phyloP scores from a whole-genome alignment of 2,329 filamentous ascomycete genomes.

The Hypoxylon sp. region DNA sequence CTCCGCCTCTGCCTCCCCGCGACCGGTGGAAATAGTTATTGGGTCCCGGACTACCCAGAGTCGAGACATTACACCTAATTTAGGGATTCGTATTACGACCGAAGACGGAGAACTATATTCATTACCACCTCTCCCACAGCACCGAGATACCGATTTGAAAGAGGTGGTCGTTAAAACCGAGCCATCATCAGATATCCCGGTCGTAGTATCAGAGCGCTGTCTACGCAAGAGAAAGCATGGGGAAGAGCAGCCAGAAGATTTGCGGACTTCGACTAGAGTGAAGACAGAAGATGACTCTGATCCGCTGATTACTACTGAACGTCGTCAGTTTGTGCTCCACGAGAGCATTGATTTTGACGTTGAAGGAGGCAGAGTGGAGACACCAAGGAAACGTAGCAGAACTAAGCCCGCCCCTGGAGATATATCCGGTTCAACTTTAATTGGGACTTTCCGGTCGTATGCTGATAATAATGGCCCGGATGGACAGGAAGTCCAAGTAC shows the following conservation, averaged over 20 bases:
- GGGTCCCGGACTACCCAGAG: neutral
- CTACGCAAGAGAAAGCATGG: conserved; percentile 64
- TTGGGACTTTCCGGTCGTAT: neutral
- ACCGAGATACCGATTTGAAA: neutral
- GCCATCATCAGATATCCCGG: conserved; percentile 66
- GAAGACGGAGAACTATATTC: conserved; percentile 33
- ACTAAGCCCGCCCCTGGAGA: conserved; percentile 28
- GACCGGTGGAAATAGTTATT: neutral
- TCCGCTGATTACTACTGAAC: conserved; percentile 49
- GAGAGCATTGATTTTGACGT: conserved; percentile 75
- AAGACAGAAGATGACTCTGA: conserved; percentile 62
- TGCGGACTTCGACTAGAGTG: conserved; percentile 53
- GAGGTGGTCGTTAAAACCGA: conserved; percentile 62
- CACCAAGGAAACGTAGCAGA: conserved; percentile 58
- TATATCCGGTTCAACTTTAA: neutral
- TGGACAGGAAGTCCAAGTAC: neutral
- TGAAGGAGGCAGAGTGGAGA: conserved; percentile 60
- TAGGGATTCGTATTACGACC: conserved; percentile 18
- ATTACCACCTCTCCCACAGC: conserved; percentile 53
- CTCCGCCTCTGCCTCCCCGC: conserved; percentile 6
- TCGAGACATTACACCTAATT: conserved; percentile 28
- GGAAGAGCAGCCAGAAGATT: conserved; percentile 45
- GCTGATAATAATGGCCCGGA: neutral
- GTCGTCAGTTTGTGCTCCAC: conserved; percentile 57
- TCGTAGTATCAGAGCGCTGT: conserved; percentile 66